These are phyloP conservation scores for Alternaria arbusti DNA, from an alignment of 2,329 filamentous ascomycete genomes.

Conservation along the genomic window DNA sequence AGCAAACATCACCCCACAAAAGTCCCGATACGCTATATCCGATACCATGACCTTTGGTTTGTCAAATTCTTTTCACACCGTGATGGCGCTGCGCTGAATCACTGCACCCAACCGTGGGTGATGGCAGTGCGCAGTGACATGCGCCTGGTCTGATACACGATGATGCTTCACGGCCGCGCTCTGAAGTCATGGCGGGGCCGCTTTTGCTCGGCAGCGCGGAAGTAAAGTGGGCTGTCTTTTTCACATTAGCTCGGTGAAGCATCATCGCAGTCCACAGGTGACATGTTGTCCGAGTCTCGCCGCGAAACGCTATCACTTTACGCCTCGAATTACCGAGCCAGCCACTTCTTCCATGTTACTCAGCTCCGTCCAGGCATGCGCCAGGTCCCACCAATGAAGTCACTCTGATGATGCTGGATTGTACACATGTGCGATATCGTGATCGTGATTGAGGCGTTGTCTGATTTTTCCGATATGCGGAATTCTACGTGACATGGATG, in stretches of 20 bases:
- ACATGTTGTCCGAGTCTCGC: conserved; percentile 41
- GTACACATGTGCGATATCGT: conserved; percentile 8
- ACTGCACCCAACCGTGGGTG: conserved; percentile 45
- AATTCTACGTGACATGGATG: conserved; percentile 22
- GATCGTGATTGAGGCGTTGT: conserved; percentile 27
- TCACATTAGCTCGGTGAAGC: conserved; percentile 14
- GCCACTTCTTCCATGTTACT: conserved; percentile 6
- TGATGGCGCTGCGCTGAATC: conserved; percentile 8
- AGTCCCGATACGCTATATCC: background rate
- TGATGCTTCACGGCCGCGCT: conserved; percentile 44
- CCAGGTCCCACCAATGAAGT: conserved; percentile 30
- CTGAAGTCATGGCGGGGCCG: conserved; percentile 41
- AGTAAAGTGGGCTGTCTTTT: conserved; percentile 17
- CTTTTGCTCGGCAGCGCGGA: conserved; percentile 34
- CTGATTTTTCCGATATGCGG: conserved; percentile 27
- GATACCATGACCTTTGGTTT: background rate
- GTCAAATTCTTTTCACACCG: too few relatives aligned
- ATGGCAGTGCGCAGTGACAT: background rate
- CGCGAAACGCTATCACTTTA: conserved; percentile 28
- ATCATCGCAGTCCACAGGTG: conserved; percentile 4
- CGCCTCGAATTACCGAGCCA: conserved; percentile 35
- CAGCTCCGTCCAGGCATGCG: conserved; percentile 3
- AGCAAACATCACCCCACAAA: conserved; percentile 5
- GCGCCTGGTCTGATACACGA: background rate
- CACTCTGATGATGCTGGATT: background rate